Evolutionary conservation across 805 yeast species (phyloP).

Genomic region (Metschnikowia dekortorum): DNA sequence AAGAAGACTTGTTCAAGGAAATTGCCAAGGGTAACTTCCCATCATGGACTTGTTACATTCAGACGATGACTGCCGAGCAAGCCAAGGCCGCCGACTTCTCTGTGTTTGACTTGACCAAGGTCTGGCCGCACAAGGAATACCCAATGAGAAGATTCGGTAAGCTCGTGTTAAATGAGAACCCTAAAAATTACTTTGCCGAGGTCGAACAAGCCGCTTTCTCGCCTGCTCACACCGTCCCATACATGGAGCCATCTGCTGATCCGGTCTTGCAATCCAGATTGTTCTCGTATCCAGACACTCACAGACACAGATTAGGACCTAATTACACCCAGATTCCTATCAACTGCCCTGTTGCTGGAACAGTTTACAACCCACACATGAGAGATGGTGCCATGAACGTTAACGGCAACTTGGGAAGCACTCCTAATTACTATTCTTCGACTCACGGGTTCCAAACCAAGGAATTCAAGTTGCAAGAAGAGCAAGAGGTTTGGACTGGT

Average conservation of each 20-base stretch:
- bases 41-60: constrained; percentile 80
- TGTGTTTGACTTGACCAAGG: constrained; percentile 86
- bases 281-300: constrained; percentile 82
- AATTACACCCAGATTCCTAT: constrained; percentile 86
- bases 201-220: constrained; percentile 83
- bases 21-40: constrained; percentile 78
- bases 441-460: constrained; percentile 48
- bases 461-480: constrained; percentile 47
- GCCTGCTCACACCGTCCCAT: constrained; percentile 81
- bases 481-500: constrained; percentile 79
- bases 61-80: constrained; percentile 80
- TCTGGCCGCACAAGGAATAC: constrained; percentile 85
- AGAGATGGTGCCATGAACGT: constrained; percentile 77
- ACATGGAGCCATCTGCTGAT: constrained; percentile 77
- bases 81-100: constrained; percentile 73
- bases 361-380: constrained; percentile 56
- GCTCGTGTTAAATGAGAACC: constrained; percentile 74
- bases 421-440: constrained; percentile 70
- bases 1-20: constrained; percentile 72
- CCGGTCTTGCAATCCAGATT: constrained; percentile 80
- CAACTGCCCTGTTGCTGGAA: constrained; percentile 64
- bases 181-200: constrained; percentile 83
- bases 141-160: constrained; percentile 86
- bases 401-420: constrained; percentile 63
- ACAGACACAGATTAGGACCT: constrained; percentile 73